Percentiles rank a stretch among this genome's conserved stretches.
These are phyloP conservation scores for Phlebiopsis flavidoalba DNA, from an alignment of 768 basidiomycete species.

Conservation along the genomic window DNA sequence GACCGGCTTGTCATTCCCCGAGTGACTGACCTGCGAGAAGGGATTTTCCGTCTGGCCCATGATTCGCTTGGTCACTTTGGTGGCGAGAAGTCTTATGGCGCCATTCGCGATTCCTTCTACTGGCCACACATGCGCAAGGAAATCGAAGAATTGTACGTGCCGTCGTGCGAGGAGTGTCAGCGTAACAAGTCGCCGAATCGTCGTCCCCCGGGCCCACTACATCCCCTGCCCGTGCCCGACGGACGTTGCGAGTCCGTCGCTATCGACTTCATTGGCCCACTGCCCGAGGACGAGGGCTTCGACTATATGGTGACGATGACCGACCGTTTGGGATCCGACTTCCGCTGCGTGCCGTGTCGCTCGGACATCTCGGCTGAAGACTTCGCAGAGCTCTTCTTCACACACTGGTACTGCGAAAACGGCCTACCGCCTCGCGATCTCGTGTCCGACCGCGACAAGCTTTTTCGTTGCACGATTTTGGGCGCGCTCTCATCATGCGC, in stretches of 20 bases:
- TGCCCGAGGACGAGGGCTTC: conserved; percentile 21
- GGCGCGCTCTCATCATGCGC: conserved; percentile 20
- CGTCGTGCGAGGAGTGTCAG: conserved; percentile 27
- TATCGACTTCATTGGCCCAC: conserved; percentile 26
- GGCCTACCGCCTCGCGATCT: conserved; percentile 14
- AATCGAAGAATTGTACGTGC: conserved; percentile 27
- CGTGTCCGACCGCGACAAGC: conserved; percentile 25
- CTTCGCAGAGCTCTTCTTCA: conserved; percentile 19
- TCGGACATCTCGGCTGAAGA: conserved; percentile 11
- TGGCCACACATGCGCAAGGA: conserved; percentile 26
- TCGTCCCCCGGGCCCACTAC: conserved; percentile 18
- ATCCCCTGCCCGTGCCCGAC: conserved; percentile 16
- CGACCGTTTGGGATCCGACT: conserved; percentile 15
- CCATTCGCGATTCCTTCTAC: conserved; percentile 10
- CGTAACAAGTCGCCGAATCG: conserved; percentile 28
- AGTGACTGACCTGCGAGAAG: conserved; percentile 7
- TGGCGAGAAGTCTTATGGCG: conserved; percentile 13
- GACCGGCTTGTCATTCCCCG: conserved; percentile 20
- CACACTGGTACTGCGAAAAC: conserved; percentile 25
- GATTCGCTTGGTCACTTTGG: conserved; percentile 19
- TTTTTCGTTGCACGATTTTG: conserved; percentile 33
- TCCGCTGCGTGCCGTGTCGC: conserved; percentile 5
- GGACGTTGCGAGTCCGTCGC: conserved; percentile 16
- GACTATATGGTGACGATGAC: conserved; percentile 23
- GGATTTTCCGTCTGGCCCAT: conserved; percentile 11